Conservation (phyloP, 2,329 filamentous ascomycete genomes). For the Stagonosporopsis cucurbitacearum region DNA sequence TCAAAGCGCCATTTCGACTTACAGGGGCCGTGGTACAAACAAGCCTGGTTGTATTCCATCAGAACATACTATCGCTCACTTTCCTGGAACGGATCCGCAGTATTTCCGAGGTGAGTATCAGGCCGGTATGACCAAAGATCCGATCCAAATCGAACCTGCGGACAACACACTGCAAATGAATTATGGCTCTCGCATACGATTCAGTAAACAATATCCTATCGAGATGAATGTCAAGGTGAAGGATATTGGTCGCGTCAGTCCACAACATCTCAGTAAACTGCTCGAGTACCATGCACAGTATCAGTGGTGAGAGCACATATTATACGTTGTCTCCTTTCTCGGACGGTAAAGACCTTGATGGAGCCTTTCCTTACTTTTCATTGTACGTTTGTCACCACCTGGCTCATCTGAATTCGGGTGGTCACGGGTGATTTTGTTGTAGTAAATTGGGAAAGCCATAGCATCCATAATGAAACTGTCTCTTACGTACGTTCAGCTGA, state of each 20-base stretch:
- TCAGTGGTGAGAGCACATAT: too few relatives aligned
- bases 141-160: conserved; percentile 44
- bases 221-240: conserved; percentile 54
- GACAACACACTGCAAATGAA: not conserved
- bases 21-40: conserved; percentile 40
- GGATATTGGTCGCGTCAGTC: conserved; percentile 47
- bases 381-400: too few relatives aligned
- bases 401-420: too few relatives aligned
- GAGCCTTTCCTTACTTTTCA: too few relatives aligned
- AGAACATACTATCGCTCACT: not conserved
- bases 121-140: conserved; percentile 41
- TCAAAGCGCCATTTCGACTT: conserved; percentile 50
- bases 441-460: too few relatives aligned
- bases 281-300: not conserved
- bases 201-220: conserved; percentile 45
- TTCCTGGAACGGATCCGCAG: not conserved
- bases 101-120: conserved; percentile 17
- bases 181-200: conserved; percentile 49
- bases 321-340: too few relatives aligned
- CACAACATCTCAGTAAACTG: not conserved
- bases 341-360: too few relatives aligned
- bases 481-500: too few relatives aligned
- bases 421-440: too few relatives aligned
- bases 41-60: not conserved
- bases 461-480: too few relatives aligned